Percentiles rank a stretch among this genome's conserved stretches.
These are phyloP conservation scores for Clausena lansium DNA, from an alignment of 345 rosid genomes.

Conservation along the genomic window DNA sequence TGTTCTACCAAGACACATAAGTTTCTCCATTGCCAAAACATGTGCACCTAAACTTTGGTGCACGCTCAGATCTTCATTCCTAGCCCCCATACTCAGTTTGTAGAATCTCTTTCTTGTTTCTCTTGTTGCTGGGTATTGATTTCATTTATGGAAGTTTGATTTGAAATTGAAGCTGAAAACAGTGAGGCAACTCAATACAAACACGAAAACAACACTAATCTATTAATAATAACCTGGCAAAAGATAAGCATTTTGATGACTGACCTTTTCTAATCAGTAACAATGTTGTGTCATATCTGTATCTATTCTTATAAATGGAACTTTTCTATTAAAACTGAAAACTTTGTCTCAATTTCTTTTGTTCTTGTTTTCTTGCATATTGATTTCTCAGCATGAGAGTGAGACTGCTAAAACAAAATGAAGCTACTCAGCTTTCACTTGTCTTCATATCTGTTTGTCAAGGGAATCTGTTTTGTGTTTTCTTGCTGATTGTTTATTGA, in stretches of 20 bases:
- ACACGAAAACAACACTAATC: neutral
- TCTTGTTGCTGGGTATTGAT: neutral
- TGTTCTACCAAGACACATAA: neutral
- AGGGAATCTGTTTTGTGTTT: neutral
- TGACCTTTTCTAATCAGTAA: too few relatives aligned
- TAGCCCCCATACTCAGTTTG: conserved; percentile 5
- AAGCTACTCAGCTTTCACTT: neutral
- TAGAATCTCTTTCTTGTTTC: neutral
- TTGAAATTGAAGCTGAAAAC: neutral
- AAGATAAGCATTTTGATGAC: too few relatives aligned
- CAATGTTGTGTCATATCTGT: neutral
- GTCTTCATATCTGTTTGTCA: neutral
- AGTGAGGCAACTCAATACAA: neutral
- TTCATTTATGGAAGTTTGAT: neutral
- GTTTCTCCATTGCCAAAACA: too few relatives aligned
- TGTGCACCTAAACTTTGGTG: too few relatives aligned
- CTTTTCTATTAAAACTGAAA: neutral
- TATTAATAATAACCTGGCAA: too few relatives aligned
- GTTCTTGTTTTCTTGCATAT: neutral
- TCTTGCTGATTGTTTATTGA: neutral
- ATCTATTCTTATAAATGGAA: neutral
- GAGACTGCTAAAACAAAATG: neutral
- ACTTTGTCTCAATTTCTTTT: neutral
- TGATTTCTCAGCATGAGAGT: neutral
- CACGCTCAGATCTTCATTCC: conserved; percentile 30